Conservation (phyloP, 805 yeast genomes). For the Cephaloascus fragrans region DNA sequence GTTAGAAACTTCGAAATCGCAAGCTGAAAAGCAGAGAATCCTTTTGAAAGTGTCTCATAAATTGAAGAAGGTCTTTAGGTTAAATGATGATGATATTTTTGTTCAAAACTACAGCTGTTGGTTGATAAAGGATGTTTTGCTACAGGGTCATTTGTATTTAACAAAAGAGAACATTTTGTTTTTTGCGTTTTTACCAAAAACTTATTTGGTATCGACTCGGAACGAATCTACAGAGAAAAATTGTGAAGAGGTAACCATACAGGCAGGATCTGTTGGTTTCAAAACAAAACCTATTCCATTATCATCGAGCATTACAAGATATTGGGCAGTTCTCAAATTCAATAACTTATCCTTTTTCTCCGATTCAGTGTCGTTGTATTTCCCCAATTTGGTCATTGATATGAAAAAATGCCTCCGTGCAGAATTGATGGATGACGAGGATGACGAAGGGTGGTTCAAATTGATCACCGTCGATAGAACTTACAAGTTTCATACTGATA, state of each 20-base stretch:
- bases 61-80: constrained; percentile 24
- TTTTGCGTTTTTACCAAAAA: constrained; percentile 68
- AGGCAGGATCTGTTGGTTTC: not conserved
- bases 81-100: constrained; percentile 47
- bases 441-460: constrained; percentile 41
- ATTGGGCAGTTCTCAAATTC: constrained; percentile 74
- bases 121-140: constrained; percentile 70
- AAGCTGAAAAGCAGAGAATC: not conserved
- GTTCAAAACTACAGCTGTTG: constrained; percentile 63
- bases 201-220: not conserved
- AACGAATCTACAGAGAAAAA: not conserved
- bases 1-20: not conserved
- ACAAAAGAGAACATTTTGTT: constrained; percentile 59
- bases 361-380: constrained; percentile 72
- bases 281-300: constrained; percentile 7
- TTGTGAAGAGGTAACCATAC: not conserved
- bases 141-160: constrained; percentile 79
- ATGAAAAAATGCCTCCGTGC: constrained; percentile 53
- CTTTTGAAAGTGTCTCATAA: constrained; percentile 16
- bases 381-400: constrained; percentile 72
- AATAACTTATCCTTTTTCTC: constrained; percentile 60
- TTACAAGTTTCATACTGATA: constrained; percentile 66
- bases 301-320: constrained; percentile 35
- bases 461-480: constrained; percentile 48
- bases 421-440: constrained; percentile 37